Percentiles rank a stretch among this genome's conserved stretches.
These are phyloP conservation scores for Inonotus obliquus DNA, from an alignment of 1,284 basidiomycete species.

Conservation along the genomic window DNA sequence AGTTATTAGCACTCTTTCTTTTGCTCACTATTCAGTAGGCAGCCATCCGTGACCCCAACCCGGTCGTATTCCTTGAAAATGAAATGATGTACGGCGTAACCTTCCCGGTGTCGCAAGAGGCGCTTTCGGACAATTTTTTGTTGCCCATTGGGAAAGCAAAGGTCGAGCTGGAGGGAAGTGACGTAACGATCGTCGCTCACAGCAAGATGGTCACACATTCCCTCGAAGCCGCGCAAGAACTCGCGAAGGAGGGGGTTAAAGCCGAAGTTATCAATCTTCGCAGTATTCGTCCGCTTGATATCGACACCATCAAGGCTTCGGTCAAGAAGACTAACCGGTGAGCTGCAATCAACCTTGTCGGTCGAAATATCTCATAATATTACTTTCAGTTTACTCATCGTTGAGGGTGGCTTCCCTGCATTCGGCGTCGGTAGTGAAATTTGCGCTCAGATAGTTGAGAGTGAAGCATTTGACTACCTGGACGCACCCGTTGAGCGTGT, in stretches of 20 bases:
- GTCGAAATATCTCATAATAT: neutral
- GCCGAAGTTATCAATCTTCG: constrained; percentile 98
- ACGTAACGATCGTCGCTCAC: constrained; percentile 96
- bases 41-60: constrained; percentile 98
- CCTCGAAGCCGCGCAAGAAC: constrained; percentile 87
- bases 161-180: constrained; percentile 88
- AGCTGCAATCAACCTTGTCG: constrained; percentile 20
- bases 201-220: constrained; percentile 94
- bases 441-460: constrained; percentile 93
- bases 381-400: constrained; percentile 71
- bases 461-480: constrained; percentile 93
- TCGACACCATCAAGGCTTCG: constrained; percentile 91
- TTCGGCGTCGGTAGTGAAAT: constrained; percentile 99
- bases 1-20: neutral
- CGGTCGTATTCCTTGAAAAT: constrained; percentile 98
- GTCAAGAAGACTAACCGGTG: constrained; percentile 98
- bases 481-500: constrained; percentile 98
- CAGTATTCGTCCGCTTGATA: constrained; percentile 92
- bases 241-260: constrained; percentile 96
- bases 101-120: constrained; percentile 94
- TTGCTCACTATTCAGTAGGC: constrained; percentile 42
- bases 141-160: constrained; percentile 98
- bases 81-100: constrained; percentile 97
- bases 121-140: constrained; percentile 92
- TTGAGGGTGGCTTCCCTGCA: constrained; percentile 97